A percentile compares a stretch with the other conserved stretches of the same genome.
These are phyloP conservation scores for Biscogniauxia marginata DNA, from an alignment of 2,329 filamentous ascomycete genomes.

Conservation along the genomic window DNA sequence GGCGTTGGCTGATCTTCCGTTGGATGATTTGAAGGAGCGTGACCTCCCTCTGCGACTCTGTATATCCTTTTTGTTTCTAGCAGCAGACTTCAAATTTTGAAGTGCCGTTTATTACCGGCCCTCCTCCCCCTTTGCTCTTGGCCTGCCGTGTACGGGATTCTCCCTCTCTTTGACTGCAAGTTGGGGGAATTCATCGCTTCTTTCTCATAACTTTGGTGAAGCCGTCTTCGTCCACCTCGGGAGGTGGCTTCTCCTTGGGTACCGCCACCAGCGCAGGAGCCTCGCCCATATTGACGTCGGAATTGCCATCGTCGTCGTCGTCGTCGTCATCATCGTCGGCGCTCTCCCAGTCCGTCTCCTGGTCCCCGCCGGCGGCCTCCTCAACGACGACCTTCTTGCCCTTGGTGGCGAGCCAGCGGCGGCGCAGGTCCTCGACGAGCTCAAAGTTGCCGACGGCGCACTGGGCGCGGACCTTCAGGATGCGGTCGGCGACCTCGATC, in stretches of 20 bases:
- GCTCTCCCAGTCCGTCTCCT: slow-evolving; percentile 53
- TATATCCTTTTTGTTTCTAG: slow-evolving; percentile 25
- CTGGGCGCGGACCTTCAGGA: slow-evolving; percentile 66
- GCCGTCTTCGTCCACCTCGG: slow-evolving; percentile 77
- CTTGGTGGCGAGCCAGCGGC: slow-evolving; percentile 60
- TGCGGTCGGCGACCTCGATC: slow-evolving; percentile 68
- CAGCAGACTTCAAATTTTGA: slow-evolving; percentile 17
- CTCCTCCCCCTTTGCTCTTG: slow-evolving; percentile 1
- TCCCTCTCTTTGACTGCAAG: slow-evolving; percentile 4
- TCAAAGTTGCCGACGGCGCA: slow-evolving; percentile 64
- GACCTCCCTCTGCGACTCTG: slow-evolving; percentile 18
- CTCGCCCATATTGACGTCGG: slow-evolving; percentile 67
- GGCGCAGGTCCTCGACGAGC: slow-evolving; percentile 63
- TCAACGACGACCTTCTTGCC: slow-evolving; percentile 53
- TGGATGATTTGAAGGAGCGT: slow-evolving; percentile 18
- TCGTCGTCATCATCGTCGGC: slow-evolving; percentile 59
- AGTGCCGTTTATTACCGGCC: slow-evolving; percentile 8
- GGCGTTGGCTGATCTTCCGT: slow-evolving; percentile 19
- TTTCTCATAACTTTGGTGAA: slow-evolving; percentile 74
- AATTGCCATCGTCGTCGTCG: slow-evolving; percentile 50
- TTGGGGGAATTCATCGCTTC: slow-evolving; percentile 44
- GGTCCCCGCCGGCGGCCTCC: slow-evolving; percentile 28
- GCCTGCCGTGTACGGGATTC: neutral
- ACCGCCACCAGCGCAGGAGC: slow-evolving; percentile 59
- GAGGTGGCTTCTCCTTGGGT: slow-evolving; percentile 62